Conservation (phyloP, 257 asterid species). For the Gentiana straminea region DNA sequence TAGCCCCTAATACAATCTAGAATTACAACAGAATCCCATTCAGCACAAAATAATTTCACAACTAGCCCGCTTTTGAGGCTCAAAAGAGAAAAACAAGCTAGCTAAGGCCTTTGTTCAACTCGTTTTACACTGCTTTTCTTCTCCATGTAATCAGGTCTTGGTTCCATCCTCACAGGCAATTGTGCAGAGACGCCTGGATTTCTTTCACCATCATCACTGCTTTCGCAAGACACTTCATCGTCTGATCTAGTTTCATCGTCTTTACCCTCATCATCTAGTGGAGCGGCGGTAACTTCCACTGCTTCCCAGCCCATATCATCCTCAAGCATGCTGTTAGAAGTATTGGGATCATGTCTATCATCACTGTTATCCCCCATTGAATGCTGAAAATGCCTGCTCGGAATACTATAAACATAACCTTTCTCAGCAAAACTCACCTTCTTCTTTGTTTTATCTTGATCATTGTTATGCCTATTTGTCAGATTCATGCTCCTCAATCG, state of each 20-base stretch:
- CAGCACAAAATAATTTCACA: too few relatives aligned
- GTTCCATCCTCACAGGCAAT: constrained; percentile 49
- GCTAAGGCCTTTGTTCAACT: background rate
- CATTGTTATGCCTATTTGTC: constrained; percentile 17
- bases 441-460: constrained; percentile 41
- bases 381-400: constrained; percentile 8
- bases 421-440: constrained; percentile 56
- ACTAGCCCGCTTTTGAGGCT: background rate
- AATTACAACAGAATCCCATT: background rate
- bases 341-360: constrained; percentile 18
- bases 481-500: constrained; percentile 15
- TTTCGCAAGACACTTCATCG: constrained; percentile 25
- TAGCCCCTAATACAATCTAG: background rate
- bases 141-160: constrained; percentile 19
- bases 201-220: constrained; percentile 39
- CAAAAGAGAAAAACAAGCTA: background rate
- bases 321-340: constrained; percentile 18
- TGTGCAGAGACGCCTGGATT: constrained; percentile 33
- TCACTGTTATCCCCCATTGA: constrained; percentile 20
- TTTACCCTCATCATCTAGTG: constrained; percentile 20
- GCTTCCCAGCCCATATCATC: constrained; percentile 27
- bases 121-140: constrained; percentile 21
- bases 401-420: constrained; percentile 26
- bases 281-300: constrained; percentile 32
- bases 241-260: constrained; percentile 30